Percentiles rank a stretch among this genome's conserved stretches.
Evolutionary conservation across 2,329 filamentous ascomycete species (phyloP).

Genomic region (Botryosphaeria dothidea): DNA sequence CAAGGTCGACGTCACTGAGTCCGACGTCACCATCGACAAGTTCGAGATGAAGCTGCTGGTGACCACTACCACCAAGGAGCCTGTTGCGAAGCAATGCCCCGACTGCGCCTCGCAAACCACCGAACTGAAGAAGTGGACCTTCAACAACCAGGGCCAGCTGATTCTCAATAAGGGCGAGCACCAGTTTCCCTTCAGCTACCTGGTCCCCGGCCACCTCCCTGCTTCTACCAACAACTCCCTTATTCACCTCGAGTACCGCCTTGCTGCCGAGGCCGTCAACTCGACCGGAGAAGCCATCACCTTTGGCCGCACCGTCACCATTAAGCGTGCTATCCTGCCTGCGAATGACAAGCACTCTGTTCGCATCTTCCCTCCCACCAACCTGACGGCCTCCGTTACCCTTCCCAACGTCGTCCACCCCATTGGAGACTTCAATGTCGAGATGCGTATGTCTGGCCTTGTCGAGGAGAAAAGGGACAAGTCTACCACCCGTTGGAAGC

Average conservation of each 20-base stretch:
- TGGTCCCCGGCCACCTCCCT: constrained; percentile 83
- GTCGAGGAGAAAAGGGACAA: constrained; percentile 67
- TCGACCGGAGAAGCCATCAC: constrained; percentile 63
- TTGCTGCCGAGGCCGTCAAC: constrained; percentile 55
- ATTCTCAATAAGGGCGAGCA: constrained; percentile 61
- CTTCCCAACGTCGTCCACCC: constrained; percentile 84
- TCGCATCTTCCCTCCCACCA: constrained; percentile 93
- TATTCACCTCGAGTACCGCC: constrained; percentile 74
- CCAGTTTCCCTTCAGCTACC: constrained; percentile 83
- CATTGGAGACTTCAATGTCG: constrained; percentile 76
- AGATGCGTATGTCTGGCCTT: constrained; percentile 83
- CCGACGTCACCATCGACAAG: constrained; percentile 64
- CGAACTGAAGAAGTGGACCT: constrained; percentile 76
- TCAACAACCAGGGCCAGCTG: constrained; percentile 59
- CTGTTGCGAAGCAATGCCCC: constrained; percentile 75
- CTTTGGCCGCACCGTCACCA: constrained; percentile 67
- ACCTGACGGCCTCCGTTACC: constrained; percentile 82
- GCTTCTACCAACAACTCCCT: constrained; percentile 76
- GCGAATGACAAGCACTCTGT: constrained; percentile 84
- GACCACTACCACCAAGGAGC: constrained; percentile 75
- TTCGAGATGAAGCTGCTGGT: constrained; percentile 73
- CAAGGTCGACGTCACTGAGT: constrained; percentile 69
- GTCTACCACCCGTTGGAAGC: constrained; percentile 78
- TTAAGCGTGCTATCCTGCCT: constrained; percentile 78
- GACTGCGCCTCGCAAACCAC: constrained; percentile 73